Percentiles rank a stretch among this genome's conserved stretches.
Evolutionary conservation across 1,139 yeast genomes (phyloP).

Genomic region (Kodamaea ohmeri): DNA sequence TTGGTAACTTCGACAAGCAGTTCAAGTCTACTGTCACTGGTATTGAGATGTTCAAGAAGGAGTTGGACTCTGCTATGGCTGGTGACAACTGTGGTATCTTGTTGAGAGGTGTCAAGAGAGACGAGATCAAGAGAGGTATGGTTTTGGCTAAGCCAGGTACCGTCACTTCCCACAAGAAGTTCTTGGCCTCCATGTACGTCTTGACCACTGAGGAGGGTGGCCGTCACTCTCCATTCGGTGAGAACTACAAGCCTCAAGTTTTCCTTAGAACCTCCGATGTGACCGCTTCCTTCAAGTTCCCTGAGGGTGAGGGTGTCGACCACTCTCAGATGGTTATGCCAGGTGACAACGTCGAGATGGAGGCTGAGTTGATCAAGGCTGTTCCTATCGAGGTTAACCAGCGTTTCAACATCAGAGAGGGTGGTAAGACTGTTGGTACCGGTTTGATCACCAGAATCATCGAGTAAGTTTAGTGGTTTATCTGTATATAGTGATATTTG

Average conservation of each 20-base stretch:
- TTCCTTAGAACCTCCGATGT: constrained; percentile 96
- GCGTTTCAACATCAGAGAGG: constrained; percentile 99
- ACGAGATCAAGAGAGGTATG: constrained; percentile 96
- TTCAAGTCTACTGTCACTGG: constrained; percentile 95
- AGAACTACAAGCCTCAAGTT: constrained; percentile 97
- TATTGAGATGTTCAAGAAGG: constrained; percentile 99
- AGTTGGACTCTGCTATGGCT: constrained; percentile 94
- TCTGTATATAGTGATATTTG: constrained; percentile 1
- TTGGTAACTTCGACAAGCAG: constrained; percentile 85
- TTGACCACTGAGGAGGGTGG: constrained; percentile 99
- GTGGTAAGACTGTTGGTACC: constrained; percentile 98
- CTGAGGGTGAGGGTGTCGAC: constrained; percentile 76
- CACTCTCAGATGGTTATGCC: constrained; percentile 92
- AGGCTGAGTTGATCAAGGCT: constrained; percentile 84
- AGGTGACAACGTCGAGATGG: constrained; percentile 98
- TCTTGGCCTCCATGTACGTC: constrained; percentile 90
- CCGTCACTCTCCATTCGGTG: constrained; percentile 96
- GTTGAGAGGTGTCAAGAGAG: constrained; percentile 98
- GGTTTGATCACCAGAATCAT: constrained; percentile 94
- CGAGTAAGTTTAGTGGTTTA: constrained; percentile 43
- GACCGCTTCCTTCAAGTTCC: constrained; percentile 88
- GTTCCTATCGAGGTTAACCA: constrained; percentile 95
- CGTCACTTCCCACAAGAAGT: constrained; percentile 89
- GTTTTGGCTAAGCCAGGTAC: constrained; percentile 91
- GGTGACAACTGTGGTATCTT: constrained; percentile 99